Evolutionary conservation across 257 asterid species (phyloP).

Genomic region (Ilex aquifolium): DNA sequence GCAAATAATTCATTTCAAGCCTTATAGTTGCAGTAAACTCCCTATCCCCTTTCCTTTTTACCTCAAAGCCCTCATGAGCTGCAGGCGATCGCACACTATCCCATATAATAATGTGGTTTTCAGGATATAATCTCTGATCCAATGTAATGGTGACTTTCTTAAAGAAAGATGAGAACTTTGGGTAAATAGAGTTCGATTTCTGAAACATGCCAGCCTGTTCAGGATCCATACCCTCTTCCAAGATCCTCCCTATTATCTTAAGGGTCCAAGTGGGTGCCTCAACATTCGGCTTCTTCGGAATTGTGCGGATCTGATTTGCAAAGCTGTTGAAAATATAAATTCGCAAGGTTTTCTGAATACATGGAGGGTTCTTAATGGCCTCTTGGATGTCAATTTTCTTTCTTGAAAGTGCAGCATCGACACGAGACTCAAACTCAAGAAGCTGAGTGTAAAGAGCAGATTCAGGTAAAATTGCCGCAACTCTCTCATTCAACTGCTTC

Average conservation of each 20-base stretch:
- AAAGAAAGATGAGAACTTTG: conserved; percentile 84
- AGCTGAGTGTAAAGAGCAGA: conserved; percentile 94
- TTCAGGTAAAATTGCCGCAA: conserved; percentile 93
- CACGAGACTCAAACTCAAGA: conserved; percentile 91
- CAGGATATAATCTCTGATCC: conserved; percentile 87
- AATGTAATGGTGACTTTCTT: conserved; percentile 84
- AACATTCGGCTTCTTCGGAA: conserved; percentile 79
- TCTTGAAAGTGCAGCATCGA: conserved; percentile 80
- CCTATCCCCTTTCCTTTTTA: conserved; percentile 89
- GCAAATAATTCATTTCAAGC: conserved; percentile 82
- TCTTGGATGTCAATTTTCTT: conserved; percentile 96
- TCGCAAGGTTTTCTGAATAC: conserved; percentile 79
- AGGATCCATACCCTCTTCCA: conserved; percentile 91
- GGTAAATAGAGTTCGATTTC: conserved; percentile 61
- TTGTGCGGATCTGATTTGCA: conserved; percentile 70
- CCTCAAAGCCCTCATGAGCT: conserved; percentile 98
- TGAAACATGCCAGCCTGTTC: conserved; percentile 83
- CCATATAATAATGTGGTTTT: conserved; percentile 87
- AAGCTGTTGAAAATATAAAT: conserved; percentile 82
- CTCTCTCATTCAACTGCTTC: conserved; percentile 84
- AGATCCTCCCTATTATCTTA: conserved; percentile 81
- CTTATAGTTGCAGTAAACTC: conserved; percentile 78
- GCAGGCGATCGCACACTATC: conserved; percentile 81
- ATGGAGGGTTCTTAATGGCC: conserved; percentile 68
- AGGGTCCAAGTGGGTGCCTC: conserved; percentile 98